Evolutionary conservation across 2,329 filamentous ascomycete genomes (phyloP), one percentile per base, ranked within the genome.

Genomic region (Rutstroemia sp.): DNA sequence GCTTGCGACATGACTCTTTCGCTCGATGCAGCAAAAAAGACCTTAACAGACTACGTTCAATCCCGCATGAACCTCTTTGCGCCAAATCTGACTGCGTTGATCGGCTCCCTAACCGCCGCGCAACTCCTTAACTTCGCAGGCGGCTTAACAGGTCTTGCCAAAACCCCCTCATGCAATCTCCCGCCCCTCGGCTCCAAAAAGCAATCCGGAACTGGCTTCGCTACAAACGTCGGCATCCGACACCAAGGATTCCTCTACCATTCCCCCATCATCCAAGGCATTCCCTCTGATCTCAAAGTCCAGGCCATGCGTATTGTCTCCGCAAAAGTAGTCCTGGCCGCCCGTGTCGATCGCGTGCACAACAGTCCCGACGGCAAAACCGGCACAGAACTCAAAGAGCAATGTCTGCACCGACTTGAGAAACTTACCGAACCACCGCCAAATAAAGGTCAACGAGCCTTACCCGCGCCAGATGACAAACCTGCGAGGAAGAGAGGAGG

Each of bases 41-140:
- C 85, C 0, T 79, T 99, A 54, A 95, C 89, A 2, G 87, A 94
- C 69, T 99, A 96, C 67, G 94, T 99, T 16, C 89, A 96, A 73
- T 96, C 92, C 38, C 88, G 94, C 60, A 97, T 99, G 89, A 94
- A 88, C 63, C 79, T 95, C 37, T 97, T 97, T 69, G 94, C 94
- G 4, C 94, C 94, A 0, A 99, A 99, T 66, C 74, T 97, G 54
- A 96, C 94, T 0, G 86, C 84, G 1, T 81, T 99, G 17, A 88
- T 99, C 57, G 94, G 94, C 17, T 94, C 92, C 0, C 79, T 96
- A 17, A 96, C 92, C 2, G 92, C 94, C 7, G 94, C 94, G 4
- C 92, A 97, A 73, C 82, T 99, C n/a, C 87, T 99, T 66, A 96
- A 96, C 72, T 89, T 90, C 58, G 88, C 91, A 0, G 94, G 94